These are phyloP conservation scores for Recurvomyces mirabilis DNA, from an alignment of 495 filamentous ascomycete genomes.

Conservation along the genomic window DNA sequence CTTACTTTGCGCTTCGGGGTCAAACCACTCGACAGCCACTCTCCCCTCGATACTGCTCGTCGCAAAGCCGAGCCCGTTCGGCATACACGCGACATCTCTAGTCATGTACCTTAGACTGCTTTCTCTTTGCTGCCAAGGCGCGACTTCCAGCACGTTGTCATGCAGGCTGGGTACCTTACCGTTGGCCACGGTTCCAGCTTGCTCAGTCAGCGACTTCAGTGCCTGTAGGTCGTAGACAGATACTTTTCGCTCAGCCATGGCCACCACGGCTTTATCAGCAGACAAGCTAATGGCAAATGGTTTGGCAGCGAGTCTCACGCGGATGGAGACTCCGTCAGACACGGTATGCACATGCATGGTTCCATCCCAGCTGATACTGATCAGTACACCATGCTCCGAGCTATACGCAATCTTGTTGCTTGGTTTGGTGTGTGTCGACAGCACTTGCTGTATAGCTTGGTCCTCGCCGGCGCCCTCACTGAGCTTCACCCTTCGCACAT, in stretches of 20 bases:
- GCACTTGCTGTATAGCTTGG: constrained; percentile 55
- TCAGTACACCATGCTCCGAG: constrained; percentile 57
- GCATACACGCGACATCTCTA: constrained; percentile 90
- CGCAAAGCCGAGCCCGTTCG: constrained; percentile 83
- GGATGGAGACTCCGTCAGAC: constrained; percentile 36
- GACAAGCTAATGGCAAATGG: constrained; percentile 76
- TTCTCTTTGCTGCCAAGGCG: constrained; percentile 84
- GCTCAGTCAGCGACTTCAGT: constrained; percentile 43
- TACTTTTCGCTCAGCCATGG: constrained; percentile 83
- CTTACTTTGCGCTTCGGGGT: constrained; percentile 68
- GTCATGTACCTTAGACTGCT: constrained; percentile 93
- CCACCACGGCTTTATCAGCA: constrained; percentile 76
- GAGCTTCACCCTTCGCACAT: constrained; percentile 67
- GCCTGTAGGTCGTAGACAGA: constrained; percentile 84
- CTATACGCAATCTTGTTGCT: constrained; percentile 79
- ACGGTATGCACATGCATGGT: constrained; percentile 75
- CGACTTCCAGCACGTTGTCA: constrained; percentile 37
- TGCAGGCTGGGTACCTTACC: not conserved
- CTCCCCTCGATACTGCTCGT: constrained; percentile 82
- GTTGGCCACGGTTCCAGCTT: constrained; percentile 32
- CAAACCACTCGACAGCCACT: constrained; percentile 96
- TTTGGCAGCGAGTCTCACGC: constrained; percentile 63
- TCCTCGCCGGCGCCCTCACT: constrained; percentile 56
- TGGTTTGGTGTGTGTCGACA: constrained; percentile 66
- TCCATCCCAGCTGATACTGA: constrained; percentile 88